These are phyloP conservation scores for Microbotryum scabiosae DNA, from an alignment of 1,284 basidiomycete genomes.

Conservation along the genomic window DNA sequence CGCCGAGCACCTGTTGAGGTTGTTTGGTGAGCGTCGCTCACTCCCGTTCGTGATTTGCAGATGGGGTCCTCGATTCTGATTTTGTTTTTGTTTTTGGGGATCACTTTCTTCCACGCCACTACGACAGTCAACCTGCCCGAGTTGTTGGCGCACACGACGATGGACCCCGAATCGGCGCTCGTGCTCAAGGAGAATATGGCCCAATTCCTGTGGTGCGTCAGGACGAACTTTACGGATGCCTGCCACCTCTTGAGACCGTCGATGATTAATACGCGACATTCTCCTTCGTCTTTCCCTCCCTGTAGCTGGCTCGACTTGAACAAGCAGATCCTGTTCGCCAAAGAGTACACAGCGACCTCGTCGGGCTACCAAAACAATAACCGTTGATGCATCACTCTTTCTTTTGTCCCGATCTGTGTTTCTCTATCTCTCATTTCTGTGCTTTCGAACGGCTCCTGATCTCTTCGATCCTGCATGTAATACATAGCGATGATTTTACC, in stretches of 20 bases:
- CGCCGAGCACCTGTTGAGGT: slow-evolving; percentile 82
- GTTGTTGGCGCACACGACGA: slow-evolving; percentile 84
- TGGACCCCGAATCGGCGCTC: slow-evolving; percentile 76
- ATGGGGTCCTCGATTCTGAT: background rate
- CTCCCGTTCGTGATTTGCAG: background rate
- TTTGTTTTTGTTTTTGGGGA: background rate
- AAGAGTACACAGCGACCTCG: slow-evolving; percentile 25
- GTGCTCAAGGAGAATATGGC: slow-evolving; percentile 83
- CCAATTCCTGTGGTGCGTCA: slow-evolving; percentile 71
- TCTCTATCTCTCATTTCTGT: background rate
- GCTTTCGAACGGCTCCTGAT: background rate
- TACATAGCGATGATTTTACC: background rate
- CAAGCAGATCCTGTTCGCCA: slow-evolving; percentile 22
- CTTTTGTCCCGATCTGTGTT: background rate
- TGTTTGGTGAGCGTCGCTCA: slow-evolving; percentile 62
- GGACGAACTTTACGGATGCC: background rate
- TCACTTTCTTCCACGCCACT: background rate
- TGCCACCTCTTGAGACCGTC: background rate
- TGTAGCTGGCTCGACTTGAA: slow-evolving; percentile 30
- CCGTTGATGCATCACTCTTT: slow-evolving; percentile 6
- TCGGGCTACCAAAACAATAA: slow-evolving; percentile 32
- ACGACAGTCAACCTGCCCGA: slow-evolving; percentile 47
- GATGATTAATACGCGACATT: background rate
- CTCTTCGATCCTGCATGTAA: background rate
- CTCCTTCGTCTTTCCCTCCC: background rate